Conservation (phyloP, 306 rosid species). For the Chamaecrista fasciculata region DNA sequence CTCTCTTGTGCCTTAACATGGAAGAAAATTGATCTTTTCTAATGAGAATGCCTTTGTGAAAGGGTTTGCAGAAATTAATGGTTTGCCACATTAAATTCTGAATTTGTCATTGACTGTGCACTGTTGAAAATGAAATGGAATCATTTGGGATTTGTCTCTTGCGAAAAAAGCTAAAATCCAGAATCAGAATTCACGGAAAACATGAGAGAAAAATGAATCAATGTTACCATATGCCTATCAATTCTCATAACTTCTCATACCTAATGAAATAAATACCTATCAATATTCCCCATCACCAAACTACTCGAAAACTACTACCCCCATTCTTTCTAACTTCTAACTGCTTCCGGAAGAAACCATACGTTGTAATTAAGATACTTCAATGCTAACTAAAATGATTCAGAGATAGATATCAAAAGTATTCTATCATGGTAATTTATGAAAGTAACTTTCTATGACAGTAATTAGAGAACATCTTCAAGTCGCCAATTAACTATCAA, state of each 20-base stretch:
- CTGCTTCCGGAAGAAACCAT: neutral
- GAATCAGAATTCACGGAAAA: neutral
- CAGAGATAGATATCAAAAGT: neutral
- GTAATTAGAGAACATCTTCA: neutral
- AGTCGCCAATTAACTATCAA: neutral
- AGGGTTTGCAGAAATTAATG: too few species aligned
- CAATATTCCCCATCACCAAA: conserved; percentile 3
- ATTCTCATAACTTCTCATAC: conserved; percentile 30
- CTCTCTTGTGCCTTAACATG: neutral
- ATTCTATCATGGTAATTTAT: neutral
- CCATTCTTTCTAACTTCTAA: conserved; percentile 23
- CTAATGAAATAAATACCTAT: conserved; percentile 26
- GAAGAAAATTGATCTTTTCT: neutral
- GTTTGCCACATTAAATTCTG: too few species aligned
- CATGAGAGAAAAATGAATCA: neutral
- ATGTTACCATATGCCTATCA: conserved; percentile 19
- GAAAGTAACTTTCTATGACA: neutral
- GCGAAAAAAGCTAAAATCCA: neutral
- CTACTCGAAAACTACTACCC: conserved; percentile 24
- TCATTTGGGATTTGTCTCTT: neutral
- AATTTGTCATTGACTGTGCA: neutral
- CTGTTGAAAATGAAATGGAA: neutral
- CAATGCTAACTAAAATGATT: neutral
- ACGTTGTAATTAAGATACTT: neutral
- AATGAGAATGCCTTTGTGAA: neutral